These are phyloP conservation scores for Nicotiana paniculata DNA, from an alignment of 257 asterid species.

Conservation along the genomic window DNA sequence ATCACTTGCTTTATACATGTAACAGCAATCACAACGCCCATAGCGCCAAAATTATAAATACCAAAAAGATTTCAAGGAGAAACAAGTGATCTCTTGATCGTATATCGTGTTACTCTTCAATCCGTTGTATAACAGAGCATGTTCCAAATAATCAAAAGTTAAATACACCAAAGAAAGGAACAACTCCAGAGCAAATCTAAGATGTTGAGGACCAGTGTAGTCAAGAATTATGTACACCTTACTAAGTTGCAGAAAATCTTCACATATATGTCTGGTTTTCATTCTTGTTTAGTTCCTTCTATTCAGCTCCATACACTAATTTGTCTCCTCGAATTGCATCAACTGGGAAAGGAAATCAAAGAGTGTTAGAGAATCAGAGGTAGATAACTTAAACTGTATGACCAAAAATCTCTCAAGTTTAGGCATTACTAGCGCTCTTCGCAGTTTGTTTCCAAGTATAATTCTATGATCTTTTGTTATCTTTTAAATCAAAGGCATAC, in stretches of 20 bases:
- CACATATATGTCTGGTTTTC: not conserved
- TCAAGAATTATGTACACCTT: not conserved
- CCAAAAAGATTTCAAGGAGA: not conserved
- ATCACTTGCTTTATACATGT: not conserved
- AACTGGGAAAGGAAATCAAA: slow-evolving; percentile 17
- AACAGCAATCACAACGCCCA: not conserved
- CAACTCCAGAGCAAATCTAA: not conserved
- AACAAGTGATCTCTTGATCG: not conserved
- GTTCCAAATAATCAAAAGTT: not conserved
- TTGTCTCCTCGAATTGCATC: slow-evolving; percentile 40
- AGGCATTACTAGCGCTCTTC: not conserved
- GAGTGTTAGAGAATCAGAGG: not conserved
- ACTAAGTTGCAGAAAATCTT: not conserved
- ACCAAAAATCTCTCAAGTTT: not conserved
- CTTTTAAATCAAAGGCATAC: not conserved
- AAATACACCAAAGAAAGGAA: not conserved
- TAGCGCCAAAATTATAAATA: not conserved
- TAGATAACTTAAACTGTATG: not conserved
- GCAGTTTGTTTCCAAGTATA: not conserved
- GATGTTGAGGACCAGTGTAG: not conserved
- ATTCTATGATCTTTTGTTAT: not conserved
- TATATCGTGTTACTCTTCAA: not conserved
- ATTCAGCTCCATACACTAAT: slow-evolving; percentile 4
- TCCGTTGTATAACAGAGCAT: not conserved
- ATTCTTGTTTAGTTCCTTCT: not conserved